phyloP scores from a whole-genome alignment of 2,329 filamentous ascomycete species.

The Neurospora sp. region DNA sequence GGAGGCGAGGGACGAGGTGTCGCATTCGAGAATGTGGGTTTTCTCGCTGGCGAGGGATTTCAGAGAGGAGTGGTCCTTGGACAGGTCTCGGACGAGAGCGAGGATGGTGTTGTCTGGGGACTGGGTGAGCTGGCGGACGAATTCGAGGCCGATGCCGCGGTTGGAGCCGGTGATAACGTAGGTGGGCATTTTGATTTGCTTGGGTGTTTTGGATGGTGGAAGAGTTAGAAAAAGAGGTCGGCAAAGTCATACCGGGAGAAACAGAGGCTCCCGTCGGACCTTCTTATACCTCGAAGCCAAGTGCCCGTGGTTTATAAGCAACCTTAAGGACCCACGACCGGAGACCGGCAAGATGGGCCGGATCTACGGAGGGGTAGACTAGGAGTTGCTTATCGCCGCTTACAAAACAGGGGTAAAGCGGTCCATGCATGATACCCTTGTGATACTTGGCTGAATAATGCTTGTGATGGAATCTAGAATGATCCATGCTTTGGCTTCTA shows the following conservation, averaged over 20 bases:
- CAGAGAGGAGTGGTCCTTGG: conserved; percentile 19
- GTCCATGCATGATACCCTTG: background rate
- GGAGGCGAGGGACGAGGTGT: conserved; percentile 23
- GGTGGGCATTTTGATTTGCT: conserved; percentile 18
- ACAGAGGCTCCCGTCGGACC: background rate
- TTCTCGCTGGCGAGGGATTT: conserved; percentile 6
- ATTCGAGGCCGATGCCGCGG: conserved; percentile 23
- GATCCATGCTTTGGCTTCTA: background rate
- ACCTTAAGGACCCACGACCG: background rate
- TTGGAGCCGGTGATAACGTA: conserved; percentile 25
- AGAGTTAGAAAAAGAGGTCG: background rate
- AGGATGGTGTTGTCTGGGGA: conserved; percentile 19
- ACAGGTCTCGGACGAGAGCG: conserved; percentile 17
- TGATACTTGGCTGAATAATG: background rate
- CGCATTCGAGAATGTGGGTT: conserved; percentile 22
- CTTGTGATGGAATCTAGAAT: background rate
- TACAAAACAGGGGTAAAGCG: no score
- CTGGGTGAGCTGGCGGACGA: conserved; percentile 21
- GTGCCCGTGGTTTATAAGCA: background rate
- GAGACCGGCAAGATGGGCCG: background rate
- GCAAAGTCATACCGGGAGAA: background rate
- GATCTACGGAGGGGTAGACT: background rate
- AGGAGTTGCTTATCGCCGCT: no score
- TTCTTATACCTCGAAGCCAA: background rate
- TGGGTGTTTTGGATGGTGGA: background rate